Base-by-base conservation (phyloP, 2,329 filamentous ascomycete species). In the Sarocladium oryzae region DNA sequence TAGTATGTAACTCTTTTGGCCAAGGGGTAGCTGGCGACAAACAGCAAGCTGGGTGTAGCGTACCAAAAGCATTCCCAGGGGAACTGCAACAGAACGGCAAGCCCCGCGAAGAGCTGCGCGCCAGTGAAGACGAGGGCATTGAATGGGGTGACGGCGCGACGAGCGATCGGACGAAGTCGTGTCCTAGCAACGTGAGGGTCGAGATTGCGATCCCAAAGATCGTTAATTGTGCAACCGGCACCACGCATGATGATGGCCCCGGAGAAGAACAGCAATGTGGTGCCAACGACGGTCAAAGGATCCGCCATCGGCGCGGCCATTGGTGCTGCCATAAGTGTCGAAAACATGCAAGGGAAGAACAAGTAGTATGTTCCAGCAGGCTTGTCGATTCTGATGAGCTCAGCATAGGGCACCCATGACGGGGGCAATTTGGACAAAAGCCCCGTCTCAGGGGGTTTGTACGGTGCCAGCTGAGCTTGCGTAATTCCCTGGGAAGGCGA, bases 1-100 rank as follows among this genome's bases (percentile, higher is more conserved):
- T 95, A 95, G 66, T 95, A 83, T 0, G 89, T 95, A 23, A 95
- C 78, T 30, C 90, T 78, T 70, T 95, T 96, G 10, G 88, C 88
- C 16, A 95, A 72, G 13, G 90, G 89, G 63, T 96, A 96, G 1
- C 77, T 73, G 3, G 81, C 80, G 5, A 95, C 88, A 8, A 95
- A 71, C 2, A 85, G 61, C 35, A 95, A 72, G 55, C 84, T 89
- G 0, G 89, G 88, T 2, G 87, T 80, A 23, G 79, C 89, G 61
- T 91, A 93, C 67, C 77, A 88, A 51, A 95, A 79, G 60, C 88
- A 93, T 38, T 79, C 66, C 2, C 74, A 63, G 1, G 89, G 88
- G 52, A 95, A 88, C 61, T 91, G 88, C 13, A 93, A 68, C 16
- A 93, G 75, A 2, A 95, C 73, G 0, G 72, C 87, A 1, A 95